These are phyloP conservation scores for Cicer arietinum DNA, from an alignment of 306 rosid species.

Conservation along the genomic window DNA sequence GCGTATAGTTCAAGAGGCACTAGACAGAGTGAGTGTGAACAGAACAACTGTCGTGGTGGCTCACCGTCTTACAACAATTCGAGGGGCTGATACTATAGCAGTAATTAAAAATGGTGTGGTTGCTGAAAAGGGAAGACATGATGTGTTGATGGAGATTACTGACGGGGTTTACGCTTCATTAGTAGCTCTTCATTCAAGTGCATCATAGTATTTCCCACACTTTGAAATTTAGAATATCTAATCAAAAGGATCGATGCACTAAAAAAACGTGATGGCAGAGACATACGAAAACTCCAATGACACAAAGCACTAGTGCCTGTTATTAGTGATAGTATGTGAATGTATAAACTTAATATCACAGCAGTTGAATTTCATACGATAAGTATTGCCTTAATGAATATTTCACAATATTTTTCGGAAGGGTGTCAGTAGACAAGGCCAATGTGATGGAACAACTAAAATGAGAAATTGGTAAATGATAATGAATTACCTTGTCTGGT, in stretches of 20 bases:
- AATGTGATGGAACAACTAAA: slow-evolving; percentile 24
- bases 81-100: slow-evolving; percentile 73
- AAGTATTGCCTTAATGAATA: not conserved
- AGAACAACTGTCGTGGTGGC: slow-evolving; percentile 90
- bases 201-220: slow-evolving; percentile 86
- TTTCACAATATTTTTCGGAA: not conserved
- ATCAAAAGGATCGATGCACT: slow-evolving; percentile 37
- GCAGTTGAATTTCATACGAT: slow-evolving; percentile 15
- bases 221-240: slow-evolving; percentile 94
- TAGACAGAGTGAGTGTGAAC: slow-evolving; percentile 77
- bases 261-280: slow-evolving; percentile 11
- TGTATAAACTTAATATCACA: slow-evolving; percentile 13
- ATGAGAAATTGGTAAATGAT: slow-evolving; percentile 19
- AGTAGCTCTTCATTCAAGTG: slow-evolving; percentile 85
- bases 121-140: slow-evolving; percentile 86
- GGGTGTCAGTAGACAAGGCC: slow-evolving; percentile 4
- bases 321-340: not conserved
- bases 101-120: slow-evolving; percentile 75
- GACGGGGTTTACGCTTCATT: slow-evolving; percentile 79
- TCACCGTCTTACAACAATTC: slow-evolving; percentile 80
- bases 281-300: too few relatives aligned
- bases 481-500: slow-evolving; percentile 86
- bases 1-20: slow-evolving; percentile 79
- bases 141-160: slow-evolving; percentile 62
- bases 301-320: not conserved